Conservation (phyloP, 768 basidiomycete genomes). For the Suillus bovinus region DNA sequence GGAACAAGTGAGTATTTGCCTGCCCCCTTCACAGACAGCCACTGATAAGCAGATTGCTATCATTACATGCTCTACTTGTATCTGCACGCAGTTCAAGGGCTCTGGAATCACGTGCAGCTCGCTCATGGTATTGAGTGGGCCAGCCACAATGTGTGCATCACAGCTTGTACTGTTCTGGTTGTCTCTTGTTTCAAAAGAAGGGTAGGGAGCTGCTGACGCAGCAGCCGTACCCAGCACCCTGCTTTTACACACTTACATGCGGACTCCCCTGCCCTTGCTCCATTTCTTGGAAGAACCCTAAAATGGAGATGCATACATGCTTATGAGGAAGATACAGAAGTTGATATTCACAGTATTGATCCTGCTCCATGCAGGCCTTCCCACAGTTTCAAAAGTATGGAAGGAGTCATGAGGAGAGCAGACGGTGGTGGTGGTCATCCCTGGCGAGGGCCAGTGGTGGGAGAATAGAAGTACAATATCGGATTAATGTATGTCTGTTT, state of each 20-base stretch:
- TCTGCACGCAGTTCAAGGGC: constrained; percentile 49
- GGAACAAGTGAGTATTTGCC: too few relatives aligned
- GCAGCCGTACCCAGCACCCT: constrained; percentile 34
- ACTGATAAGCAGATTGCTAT: constrained; percentile 31
- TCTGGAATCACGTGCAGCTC: constrained; percentile 52
- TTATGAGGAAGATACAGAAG: constrained; percentile 31
- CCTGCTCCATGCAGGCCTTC: not conserved
- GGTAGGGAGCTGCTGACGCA: not conserved
- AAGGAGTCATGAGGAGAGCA: not conserved
- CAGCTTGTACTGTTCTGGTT: constrained; percentile 42
- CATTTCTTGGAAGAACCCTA: constrained; percentile 46
- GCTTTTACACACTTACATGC: constrained; percentile 48
- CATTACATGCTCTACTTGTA: constrained; percentile 45
- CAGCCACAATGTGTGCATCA: constrained; percentile 53
- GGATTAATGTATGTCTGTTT: constrained; percentile 45
- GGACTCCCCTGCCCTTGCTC: constrained; percentile 51
- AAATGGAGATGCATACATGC: constrained; percentile 43
- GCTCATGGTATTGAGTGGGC: constrained; percentile 48
- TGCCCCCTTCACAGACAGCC: constrained; percentile 22
- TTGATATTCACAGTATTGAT: constrained; percentile 34
- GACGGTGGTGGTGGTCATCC: not conserved
- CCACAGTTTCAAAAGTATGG: not conserved
- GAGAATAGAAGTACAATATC: constrained; percentile 51
- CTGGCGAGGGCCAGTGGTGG: constrained; percentile 42
- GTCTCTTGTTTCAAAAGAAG: constrained; percentile 6